phyloP scores from a whole-genome alignment of 2,329 filamentous ascomycete genomes.

The Trichoderma cornu-damae region DNA sequence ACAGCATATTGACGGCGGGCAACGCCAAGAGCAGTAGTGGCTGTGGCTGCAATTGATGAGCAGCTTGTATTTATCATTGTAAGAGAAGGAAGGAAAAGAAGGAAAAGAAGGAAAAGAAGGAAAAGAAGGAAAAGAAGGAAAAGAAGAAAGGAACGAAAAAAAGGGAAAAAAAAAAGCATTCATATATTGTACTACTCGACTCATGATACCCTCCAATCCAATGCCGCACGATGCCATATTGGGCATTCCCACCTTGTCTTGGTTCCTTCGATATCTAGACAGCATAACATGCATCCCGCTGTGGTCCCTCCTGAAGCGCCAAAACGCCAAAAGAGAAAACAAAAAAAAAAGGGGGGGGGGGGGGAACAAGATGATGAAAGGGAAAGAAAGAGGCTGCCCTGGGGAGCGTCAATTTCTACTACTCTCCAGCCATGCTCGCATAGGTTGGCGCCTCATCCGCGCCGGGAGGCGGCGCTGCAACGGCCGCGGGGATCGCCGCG shows the following conservation, averaged over 20 bases:
- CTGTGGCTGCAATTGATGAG: constrained; percentile 30
- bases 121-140: too few species aligned
- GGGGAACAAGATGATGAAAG: background rate
- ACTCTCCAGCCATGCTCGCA: constrained; percentile 79
- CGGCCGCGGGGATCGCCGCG: constrained; percentile 20
- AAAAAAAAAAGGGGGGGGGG: too few species aligned
- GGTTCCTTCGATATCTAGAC: constrained; percentile 1
- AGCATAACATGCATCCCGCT: constrained; percentile 8
- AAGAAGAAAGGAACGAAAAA: too few species aligned
- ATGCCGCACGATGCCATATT: constrained; percentile 12
- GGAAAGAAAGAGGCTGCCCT: too few species aligned
- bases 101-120: too few species aligned
- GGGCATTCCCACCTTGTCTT: background rate
- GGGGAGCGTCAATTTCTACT: background rate
- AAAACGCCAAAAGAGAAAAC: constrained; percentile 23
- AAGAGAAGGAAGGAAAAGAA: constrained; percentile 15
- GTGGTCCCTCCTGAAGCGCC: constrained; percentile 27
- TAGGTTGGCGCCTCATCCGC: constrained; percentile 69
- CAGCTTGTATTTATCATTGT: constrained; percentile 14
- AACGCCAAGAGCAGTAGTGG: constrained; percentile 28
- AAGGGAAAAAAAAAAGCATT: too few species aligned
- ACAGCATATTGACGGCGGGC: constrained; percentile 68
- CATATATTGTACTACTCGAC: constrained; percentile 16
- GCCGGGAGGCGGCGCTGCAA: constrained; percentile 74
- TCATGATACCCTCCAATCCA: constrained; percentile 23